These are phyloP conservation scores for Fusarium dlaminii DNA, from an alignment of 2,329 filamentous ascomycete genomes.

Conservation along the genomic window DNA sequence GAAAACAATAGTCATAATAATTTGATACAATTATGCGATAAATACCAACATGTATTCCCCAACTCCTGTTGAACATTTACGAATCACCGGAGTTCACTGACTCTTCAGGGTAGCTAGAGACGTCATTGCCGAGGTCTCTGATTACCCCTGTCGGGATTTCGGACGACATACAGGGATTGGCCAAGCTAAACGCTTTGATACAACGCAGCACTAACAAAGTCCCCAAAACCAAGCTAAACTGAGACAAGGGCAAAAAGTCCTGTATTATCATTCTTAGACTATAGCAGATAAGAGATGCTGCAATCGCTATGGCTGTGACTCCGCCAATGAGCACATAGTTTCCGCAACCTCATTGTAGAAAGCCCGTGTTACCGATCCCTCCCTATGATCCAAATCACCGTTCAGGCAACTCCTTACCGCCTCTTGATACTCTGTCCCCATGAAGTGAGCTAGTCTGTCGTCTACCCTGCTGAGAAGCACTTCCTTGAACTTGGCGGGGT, in stretches of 20 bases:
- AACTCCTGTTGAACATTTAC: neutral
- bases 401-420: constrained; percentile 5
- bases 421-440: constrained; percentile 1
- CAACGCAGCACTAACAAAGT: neutral
- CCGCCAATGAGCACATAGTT: constrained; percentile 5
- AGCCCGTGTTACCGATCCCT: neutral
- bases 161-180: neutral
- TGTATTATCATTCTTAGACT: neutral
- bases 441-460: constrained; percentile 7
- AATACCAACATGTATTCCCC: neutral
- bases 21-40: neutral
- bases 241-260: neutral
- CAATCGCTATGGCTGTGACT: neutral
- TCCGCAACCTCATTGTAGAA: constrained; percentile 13
- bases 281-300: neutral
- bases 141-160: neutral
- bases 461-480: neutral
- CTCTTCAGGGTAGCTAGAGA: neutral
- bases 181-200: neutral
- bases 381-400: neutral
- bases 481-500: neutral
- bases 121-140: neutral
- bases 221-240: neutral
- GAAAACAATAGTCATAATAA: neutral
- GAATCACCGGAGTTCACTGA: neutral